Conservation (phyloP, 2,329 filamentous ascomycete genomes). For the Tolypocladium sp. region DNA sequence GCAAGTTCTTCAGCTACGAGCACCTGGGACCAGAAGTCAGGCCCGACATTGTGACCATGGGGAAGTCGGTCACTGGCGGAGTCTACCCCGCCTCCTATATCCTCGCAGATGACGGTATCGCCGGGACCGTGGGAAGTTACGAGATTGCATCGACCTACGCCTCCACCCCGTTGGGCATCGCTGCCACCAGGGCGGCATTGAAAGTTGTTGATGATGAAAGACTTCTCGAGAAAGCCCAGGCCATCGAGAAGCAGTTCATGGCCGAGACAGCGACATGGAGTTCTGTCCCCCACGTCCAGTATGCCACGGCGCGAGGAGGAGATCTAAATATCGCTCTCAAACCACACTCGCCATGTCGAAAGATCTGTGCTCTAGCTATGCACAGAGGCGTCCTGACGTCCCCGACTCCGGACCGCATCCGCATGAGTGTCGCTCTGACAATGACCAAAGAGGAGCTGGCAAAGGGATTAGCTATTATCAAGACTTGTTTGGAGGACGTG, state of each 20-base stretch:
- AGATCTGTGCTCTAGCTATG: too few species aligned
- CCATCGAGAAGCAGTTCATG: slow-evolving; percentile 5
- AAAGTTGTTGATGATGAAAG: slow-evolving; percentile 6
- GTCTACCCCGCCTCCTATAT: slow-evolving; percentile 8
- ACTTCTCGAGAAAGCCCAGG: slow-evolving; percentile 4
- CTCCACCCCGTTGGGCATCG: slow-evolving; percentile 6
- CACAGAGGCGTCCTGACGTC: too few species aligned
- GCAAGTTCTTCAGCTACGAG: slow-evolving; percentile 11
- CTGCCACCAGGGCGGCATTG: slow-evolving; percentile 4
- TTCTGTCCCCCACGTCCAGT: slow-evolving; percentile 4
- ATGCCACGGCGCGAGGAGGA: slow-evolving; percentile 4
- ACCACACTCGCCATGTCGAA: neutral
- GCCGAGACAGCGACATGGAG: slow-evolving; percentile 6
- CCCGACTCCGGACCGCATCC: slow-evolving; percentile 1
- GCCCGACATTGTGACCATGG: slow-evolving; percentile 12
- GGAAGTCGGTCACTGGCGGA: slow-evolving; percentile 11
- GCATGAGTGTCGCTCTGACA: slow-evolving; percentile 5
- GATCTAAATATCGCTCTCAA: slow-evolving; percentile 7
- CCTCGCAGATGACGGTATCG: slow-evolving; percentile 7
- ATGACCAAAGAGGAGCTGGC: slow-evolving; percentile 9
- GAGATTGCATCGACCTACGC: slow-evolving; percentile 5
- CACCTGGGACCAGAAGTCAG: slow-evolving; percentile 11
- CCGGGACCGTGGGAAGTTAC: slow-evolving; percentile 5
- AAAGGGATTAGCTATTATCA: too few species aligned
- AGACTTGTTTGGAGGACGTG: too few species aligned